phyloP scores from a whole-genome alignment of 1,284 basidiomycete genomes.

The Ustilago tritici region DNA sequence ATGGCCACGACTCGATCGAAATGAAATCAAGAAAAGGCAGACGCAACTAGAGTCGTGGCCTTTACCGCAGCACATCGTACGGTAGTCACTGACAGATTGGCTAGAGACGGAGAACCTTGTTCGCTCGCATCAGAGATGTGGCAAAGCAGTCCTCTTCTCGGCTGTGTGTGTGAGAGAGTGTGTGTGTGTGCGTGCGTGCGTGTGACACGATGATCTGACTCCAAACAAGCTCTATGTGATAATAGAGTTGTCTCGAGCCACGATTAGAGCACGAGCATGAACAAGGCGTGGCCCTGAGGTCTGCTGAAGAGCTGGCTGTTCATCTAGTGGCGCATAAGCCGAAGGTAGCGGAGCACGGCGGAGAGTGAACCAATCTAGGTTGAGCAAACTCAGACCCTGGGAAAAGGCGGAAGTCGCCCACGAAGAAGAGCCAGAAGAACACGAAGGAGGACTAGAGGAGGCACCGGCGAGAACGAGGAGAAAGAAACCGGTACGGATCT shows the following conservation, averaged over 20 bases:
- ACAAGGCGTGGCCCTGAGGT: background rate
- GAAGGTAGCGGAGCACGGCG: background rate
- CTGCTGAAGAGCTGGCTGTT: background rate
- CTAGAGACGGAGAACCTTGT: background rate
- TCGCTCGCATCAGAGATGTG: background rate
- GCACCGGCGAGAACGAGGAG: background rate
- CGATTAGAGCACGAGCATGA: slow-evolving; percentile 5
- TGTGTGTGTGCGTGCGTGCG: too few relatives aligned
- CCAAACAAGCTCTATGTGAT: slow-evolving; percentile 2
- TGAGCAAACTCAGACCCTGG: slow-evolving; percentile 1
- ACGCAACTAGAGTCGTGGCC: background rate
- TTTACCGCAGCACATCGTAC: background rate
- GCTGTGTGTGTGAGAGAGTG: too few relatives aligned
- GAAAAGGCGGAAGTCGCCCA: background rate
- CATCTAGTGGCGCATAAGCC: slow-evolving; percentile 4
- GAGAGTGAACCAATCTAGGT: background rate
- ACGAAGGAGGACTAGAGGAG: background rate
- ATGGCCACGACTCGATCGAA: background rate
- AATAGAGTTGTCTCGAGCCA: slow-evolving; percentile 1
- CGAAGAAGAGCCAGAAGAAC: background rate
- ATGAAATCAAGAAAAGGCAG: background rate
- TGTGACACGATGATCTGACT: background rate
- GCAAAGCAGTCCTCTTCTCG: background rate
- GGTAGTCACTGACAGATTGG: background rate
- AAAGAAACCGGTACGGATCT: background rate